These are phyloP conservation scores for Themeda triandra DNA, from an alignment of 176 grass and related monocot genomes.

Conservation along the genomic window DNA sequence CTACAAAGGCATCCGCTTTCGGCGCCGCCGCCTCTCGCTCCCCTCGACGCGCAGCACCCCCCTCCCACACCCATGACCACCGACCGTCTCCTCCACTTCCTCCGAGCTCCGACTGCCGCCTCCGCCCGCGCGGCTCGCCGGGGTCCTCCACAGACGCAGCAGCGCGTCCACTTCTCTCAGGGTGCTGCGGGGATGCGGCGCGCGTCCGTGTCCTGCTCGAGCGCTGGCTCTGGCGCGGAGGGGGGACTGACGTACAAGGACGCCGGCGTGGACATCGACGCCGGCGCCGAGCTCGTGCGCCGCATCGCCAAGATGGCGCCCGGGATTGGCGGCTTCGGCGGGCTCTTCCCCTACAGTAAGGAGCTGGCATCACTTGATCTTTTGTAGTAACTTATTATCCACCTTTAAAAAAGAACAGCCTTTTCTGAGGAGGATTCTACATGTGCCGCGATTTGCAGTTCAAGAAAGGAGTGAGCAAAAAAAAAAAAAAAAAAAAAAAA, in stretches of 20 bases:
- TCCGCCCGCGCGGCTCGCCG: neutral
- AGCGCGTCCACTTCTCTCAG: neutral
- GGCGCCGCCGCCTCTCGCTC: neutral
- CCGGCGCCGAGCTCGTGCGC: conserved; percentile 73
- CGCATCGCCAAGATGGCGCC: conserved; percentile 86
- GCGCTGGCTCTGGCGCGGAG: neutral
- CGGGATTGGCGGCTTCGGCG: conserved; percentile 79
- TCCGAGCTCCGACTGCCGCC: neutral
- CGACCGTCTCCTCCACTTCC: conserved; percentile 40
- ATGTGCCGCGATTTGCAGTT: neutral
- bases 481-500: too few species aligned
- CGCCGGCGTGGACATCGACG: conserved; percentile 90
- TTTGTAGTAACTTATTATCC: neutral
- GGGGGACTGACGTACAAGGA: conserved; percentile 72
- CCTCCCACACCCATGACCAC: conserved; percentile 31
- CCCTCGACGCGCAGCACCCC: conserved; percentile 1
- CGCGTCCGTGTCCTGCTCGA: conserved; percentile 35
- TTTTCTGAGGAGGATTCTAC: neutral
- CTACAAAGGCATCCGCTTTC: neutral
- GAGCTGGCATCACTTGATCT: neutral
- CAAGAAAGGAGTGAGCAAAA: neutral
- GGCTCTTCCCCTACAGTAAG: conserved; percentile 72
- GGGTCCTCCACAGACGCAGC: neutral
- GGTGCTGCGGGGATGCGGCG: neutral
- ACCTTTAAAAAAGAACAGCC: neutral